Base-by-base conservation (phyloP, 768 basidiomycete genomes). In the Postia placenta region DNA sequence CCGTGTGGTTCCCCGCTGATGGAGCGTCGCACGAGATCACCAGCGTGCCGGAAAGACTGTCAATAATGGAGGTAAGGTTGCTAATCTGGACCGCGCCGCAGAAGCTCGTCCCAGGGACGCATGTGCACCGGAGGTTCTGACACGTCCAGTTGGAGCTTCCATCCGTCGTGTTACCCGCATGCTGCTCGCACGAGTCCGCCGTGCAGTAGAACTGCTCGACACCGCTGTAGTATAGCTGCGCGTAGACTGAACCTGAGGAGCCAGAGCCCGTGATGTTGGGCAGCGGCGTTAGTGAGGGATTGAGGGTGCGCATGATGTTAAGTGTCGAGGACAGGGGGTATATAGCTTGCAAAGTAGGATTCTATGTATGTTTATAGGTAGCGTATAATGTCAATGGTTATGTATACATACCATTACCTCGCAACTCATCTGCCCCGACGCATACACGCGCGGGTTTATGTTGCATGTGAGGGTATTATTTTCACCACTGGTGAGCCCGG, bases 131-230 rank as follows among this genome's bases (percentile, higher is more conserved):
- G 17, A 97, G 74, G 57, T 81, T 76, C 39, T 79, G 71, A 55
- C 94, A 97, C 15, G 68, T 69, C 85, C 85, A 96, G 44, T 75
- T 69, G 2, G 76, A 69, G 37, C 71, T 69, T 1, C 69, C 71
- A 42, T 67, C 64, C 15, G 55, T 61, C 3, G 66, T 50, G 30
- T 56, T 63, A 7, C 67, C 64, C 19, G 78, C 64, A 14, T 70
- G 68, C 65, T 95, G 92, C 0, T 62, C 67, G 68, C 94, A 96
- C 5, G 74, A 69, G 53, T 79, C 70, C 0, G 91, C 90, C 9
- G 68, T 52, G 63, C 94, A 97, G 64, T 78, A 87, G 68, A 97
- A 97, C 60, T 96, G 92, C 60, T 93, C 89, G 26, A 83, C 79
- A 9, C 87, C 83, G n/a, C 72, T 73, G 63, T 90, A 92, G 64